Evolutionary conservation across 345 rosid species (phyloP), one percentile per base, ranked within the genome.

Genomic region (Pugionium dolabratum): DNA sequence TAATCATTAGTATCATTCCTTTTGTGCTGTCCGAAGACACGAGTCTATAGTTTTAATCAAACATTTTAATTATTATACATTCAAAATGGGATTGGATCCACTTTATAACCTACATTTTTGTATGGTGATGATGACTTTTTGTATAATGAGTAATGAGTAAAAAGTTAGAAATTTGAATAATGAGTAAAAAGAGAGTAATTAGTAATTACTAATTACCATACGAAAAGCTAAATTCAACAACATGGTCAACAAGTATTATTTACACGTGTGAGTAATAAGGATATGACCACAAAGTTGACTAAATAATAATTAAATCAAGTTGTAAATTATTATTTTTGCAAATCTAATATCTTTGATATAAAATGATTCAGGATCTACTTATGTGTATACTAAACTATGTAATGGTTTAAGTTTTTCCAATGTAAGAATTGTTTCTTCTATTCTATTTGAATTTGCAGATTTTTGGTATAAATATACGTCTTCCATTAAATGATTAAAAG

Each of bases 1-100:
- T 18, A 18, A 18, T 18, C 18, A 18, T 18, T 18, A 18, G 18
- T 18, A 18, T 18, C 18, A 30, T 25, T 62, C 29, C 46, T 32
- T 45, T 39, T 40, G 7, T 31, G 69, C 59, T 63, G 64, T 62
- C 60, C 27, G 18, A 71, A 71, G 70, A 55, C 64, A 55, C 75
- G 75, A 70, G 27, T 71, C 52, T 48, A 63, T 18, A 9, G 34
- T 63, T 54, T 40, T 7, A 55, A 39, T 26, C 69, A 32, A 41
- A 39, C 36, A 37, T 54, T 55, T 58, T 40, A 55, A 63, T 64
- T 9, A 63, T 33, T 56, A 63, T 63, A 32, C 45, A 63, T 71
- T 55, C 9, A 26, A 48, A 26, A 31, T 47, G 51, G 44, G 64
- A 46, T 46, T 71, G 63, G 69, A 54, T 54, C 43, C 63, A 70